These are phyloP conservation scores for Sisymbrium altissimum DNA, from an alignment of 345 rosid genomes.

Conservation along the genomic window DNA sequence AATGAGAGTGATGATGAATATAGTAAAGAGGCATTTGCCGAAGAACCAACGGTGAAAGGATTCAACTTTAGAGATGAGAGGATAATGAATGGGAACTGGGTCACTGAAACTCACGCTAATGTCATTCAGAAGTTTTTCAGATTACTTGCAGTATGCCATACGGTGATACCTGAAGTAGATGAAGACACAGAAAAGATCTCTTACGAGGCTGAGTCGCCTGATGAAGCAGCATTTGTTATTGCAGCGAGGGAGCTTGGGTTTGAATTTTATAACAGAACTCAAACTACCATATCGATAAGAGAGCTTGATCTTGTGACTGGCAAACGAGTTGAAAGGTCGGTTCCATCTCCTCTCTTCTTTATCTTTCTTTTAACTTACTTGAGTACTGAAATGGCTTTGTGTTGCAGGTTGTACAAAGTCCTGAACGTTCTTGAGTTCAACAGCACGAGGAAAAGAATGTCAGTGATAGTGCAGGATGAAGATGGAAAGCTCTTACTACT, in stretches of 20 bases:
- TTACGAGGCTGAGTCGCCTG: conserved; percentile 96
- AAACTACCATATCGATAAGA: conserved; percentile 51
- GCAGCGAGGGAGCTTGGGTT: conserved; percentile 95
- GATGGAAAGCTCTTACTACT: conserved; percentile 68
- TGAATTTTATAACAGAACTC: conserved; percentile 76
- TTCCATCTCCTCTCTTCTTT: conserved; percentile 17
- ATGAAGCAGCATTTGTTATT: conserved; percentile 93
- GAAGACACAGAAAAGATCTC: conserved; percentile 59
- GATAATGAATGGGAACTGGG: conserved; percentile 78
- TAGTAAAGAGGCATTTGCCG: conserved; percentile 23
- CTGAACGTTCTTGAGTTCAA: conserved; percentile 79
- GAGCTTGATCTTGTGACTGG: conserved; percentile 60
- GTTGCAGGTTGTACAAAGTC: conserved; percentile 62
- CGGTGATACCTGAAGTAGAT: conserved; percentile 89
- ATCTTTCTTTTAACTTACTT: background rate
- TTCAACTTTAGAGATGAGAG: conserved; percentile 86
- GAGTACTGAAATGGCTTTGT: background rate
- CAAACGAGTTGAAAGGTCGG: conserved; percentile 66
- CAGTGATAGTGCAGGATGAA: conserved; percentile 70
- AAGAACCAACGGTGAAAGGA: conserved; percentile 52
- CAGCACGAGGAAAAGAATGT: conserved; percentile 92
- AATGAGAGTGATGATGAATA: conserved; percentile 14
- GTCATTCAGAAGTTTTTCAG: conserved; percentile 68
- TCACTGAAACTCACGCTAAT: conserved; percentile 54
- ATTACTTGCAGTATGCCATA: conserved; percentile 77